Evolutionary conservation across 495 filamentous ascomycete species (phyloP).

Genomic region (Arthonia radiata): DNA sequence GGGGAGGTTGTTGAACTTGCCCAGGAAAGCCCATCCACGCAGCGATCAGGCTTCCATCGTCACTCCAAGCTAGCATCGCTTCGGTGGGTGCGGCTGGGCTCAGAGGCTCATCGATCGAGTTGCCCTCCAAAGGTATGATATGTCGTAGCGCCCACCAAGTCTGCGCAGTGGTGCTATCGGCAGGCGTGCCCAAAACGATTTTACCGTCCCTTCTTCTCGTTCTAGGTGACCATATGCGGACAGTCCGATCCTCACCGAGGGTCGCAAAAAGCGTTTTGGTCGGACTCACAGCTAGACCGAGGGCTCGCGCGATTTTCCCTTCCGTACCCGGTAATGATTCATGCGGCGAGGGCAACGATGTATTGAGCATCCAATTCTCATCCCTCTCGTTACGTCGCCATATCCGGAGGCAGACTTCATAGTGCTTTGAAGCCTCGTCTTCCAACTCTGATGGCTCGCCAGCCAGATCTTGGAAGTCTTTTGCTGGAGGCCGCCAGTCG

Average conservation of each 20-base stretch:
- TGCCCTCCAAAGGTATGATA: slow-evolving; percentile 26
- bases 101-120: too few species aligned
- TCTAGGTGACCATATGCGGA: slow-evolving; percentile 57
- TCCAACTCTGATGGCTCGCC: slow-evolving; percentile 14
- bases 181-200: slow-evolving; percentile 25
- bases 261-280: slow-evolving; percentile 47
- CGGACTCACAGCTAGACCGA: slow-evolving; percentile 47
- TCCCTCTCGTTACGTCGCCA: slow-evolving; percentile 51
- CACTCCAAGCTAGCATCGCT: too few species aligned
- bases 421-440: slow-evolving; percentile 19
- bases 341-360: too few species aligned
- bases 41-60: too few species aligned
- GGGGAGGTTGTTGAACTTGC: too few species aligned
- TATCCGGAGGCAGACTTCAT: slow-evolving; percentile 67
- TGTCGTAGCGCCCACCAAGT: slow-evolving; percentile 46
- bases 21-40: too few species aligned
- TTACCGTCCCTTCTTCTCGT: slow-evolving; percentile 35
- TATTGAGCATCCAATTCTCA: slow-evolving; percentile 44
- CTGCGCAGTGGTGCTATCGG: slow-evolving; percentile 25
- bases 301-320: slow-evolving; percentile 25
- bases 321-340: slow-evolving; percentile 64
- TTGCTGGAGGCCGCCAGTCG: slow-evolving; percentile 51
- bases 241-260: slow-evolving; percentile 49
- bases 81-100: too few species aligned
- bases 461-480: slow-evolving; percentile 30